These are phyloP conservation scores for Fusarium graminum DNA, from an alignment of 2,329 filamentous ascomycete species.

Conservation along the genomic window DNA sequence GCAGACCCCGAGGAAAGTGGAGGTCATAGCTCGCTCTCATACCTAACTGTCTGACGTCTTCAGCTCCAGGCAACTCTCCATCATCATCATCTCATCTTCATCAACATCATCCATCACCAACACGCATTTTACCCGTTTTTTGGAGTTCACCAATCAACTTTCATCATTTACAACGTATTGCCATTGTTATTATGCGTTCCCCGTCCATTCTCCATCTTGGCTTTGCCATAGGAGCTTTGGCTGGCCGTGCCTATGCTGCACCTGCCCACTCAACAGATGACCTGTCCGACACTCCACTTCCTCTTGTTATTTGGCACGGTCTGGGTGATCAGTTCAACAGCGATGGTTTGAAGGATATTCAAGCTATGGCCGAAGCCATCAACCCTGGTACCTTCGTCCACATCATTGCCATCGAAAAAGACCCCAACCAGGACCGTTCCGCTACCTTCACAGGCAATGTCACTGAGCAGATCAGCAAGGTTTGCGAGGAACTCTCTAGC, in stretches of 20 bases:
- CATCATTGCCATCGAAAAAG: constrained; percentile 77
- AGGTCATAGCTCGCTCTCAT: constrained; percentile 27
- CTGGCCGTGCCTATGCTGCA: constrained; percentile 41
- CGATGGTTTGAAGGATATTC: constrained; percentile 79
- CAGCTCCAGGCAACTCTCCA: constrained; percentile 34
- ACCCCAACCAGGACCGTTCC: constrained; percentile 76
- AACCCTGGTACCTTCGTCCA: constrained; percentile 90
- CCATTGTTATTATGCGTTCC: constrained; percentile 33
- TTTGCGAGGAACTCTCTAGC: constrained; percentile 81
- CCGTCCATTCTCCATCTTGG: constrained; percentile 46
- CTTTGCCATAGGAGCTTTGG: constrained; percentile 52
- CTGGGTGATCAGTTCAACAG: constrained; percentile 80
- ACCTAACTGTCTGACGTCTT: constrained; percentile 31
- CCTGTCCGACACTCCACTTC: constrained; percentile 76
- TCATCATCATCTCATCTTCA: constrained; percentile 14
- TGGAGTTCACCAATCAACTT: constrained; percentile 8
- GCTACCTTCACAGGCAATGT: constrained; percentile 94
- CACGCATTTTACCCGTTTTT: constrained; percentile 10
- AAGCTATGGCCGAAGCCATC: constrained; percentile 75
- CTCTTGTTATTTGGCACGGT: constrained; percentile 95
- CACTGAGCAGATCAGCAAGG: constrained; percentile 78
- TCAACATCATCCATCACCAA: constrained; percentile 14
- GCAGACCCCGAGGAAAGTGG: constrained; percentile 25
- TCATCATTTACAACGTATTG: constrained; percentile 8
- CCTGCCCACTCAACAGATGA: constrained; percentile 50